Conservation (phyloP, 768 basidiomycete species). For the Podaxis sp. region DNA sequence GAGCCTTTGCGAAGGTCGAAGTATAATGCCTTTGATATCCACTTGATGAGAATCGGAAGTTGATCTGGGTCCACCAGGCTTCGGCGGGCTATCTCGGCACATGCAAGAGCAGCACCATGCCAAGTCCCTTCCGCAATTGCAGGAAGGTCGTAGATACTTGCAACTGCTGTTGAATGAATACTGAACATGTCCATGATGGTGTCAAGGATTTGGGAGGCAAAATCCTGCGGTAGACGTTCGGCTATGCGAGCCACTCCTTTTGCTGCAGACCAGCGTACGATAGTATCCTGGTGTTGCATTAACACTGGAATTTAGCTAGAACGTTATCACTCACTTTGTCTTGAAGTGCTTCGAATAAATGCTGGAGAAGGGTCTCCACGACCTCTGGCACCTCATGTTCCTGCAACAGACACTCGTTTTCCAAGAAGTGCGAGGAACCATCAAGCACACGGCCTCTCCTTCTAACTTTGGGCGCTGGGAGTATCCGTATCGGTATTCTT, state of each 20-base stretch:
- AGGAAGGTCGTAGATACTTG: slow-evolving; percentile 68
- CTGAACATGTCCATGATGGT: slow-evolving; percentile 75
- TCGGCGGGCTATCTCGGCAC: slow-evolving; percentile 89
- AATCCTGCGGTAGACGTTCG: slow-evolving; percentile 74
- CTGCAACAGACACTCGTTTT: slow-evolving; percentile 13
- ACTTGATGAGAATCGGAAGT: slow-evolving; percentile 66
- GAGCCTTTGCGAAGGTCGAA: slow-evolving; percentile 92
- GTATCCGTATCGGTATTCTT: slow-evolving; percentile 58
- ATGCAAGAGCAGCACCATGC: slow-evolving; percentile 93
- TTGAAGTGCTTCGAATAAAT: slow-evolving; percentile 69
- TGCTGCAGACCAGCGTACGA: slow-evolving; percentile 93
- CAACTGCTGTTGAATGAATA: slow-evolving; percentile 67
- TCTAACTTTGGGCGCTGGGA: slow-evolving; percentile 38
- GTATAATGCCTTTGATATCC: slow-evolving; percentile 85
- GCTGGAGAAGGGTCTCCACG: slow-evolving; percentile 72
- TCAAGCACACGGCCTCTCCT: slow-evolving; percentile 29
- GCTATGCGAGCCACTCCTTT: slow-evolving; percentile 88
- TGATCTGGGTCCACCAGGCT: slow-evolving; percentile 62
- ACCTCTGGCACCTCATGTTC: slow-evolving; percentile 75
- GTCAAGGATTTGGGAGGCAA: slow-evolving; percentile 79
- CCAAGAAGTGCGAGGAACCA: slow-evolving; percentile 18
- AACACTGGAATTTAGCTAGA: not conserved
- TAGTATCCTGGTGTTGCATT: slow-evolving; percentile 66
- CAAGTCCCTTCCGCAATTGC: slow-evolving; percentile 83
- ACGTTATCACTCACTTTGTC: slow-evolving; percentile 60